phyloP scores from a whole-genome alignment of 352 stramenopile species.

The Phytophthora hybrid region DNA sequence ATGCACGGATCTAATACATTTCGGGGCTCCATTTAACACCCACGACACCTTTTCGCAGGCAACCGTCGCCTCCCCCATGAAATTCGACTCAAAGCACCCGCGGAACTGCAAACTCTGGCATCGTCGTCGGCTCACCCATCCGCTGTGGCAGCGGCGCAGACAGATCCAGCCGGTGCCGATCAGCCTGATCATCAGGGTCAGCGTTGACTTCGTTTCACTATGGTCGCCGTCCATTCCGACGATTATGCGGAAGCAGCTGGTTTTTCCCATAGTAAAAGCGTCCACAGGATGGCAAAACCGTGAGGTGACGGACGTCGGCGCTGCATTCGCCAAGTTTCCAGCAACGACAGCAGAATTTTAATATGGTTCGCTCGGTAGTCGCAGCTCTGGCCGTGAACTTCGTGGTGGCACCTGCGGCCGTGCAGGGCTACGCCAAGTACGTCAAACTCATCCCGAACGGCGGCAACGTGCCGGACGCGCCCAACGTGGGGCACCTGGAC shows the following conservation, averaged over 20 bases:
- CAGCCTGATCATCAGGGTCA: background rate
- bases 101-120: background rate
- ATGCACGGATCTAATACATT: too few relatives aligned
- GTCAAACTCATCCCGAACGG: slow-evolving; percentile 64
- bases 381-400: slow-evolving; percentile 18
- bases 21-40: background rate
- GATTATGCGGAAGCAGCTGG: slow-evolving; percentile 24
- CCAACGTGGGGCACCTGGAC: slow-evolving; percentile 68
- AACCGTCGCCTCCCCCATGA: too few relatives aligned
- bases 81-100: too few relatives aligned
- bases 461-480: slow-evolving; percentile 47
- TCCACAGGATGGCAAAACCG: slow-evolving; percentile 21
- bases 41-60: background rate
- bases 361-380: slow-evolving; percentile 14
- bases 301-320: background rate
- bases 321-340: slow-evolving; percentile 34
- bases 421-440: slow-evolving; percentile 54
- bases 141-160: background rate
- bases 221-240: slow-evolving; percentile 3
- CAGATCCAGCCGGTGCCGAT: slow-evolving; percentile 19
- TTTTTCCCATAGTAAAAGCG: slow-evolving; percentile 37
- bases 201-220: slow-evolving; percentile 22
- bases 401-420: slow-evolving; percentile 13
- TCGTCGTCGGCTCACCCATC: background rate
- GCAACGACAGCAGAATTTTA: background rate